phyloP scores from a whole-genome alignment of 164 flowering plant genomes.

The Buxus sempervirens region DNA sequence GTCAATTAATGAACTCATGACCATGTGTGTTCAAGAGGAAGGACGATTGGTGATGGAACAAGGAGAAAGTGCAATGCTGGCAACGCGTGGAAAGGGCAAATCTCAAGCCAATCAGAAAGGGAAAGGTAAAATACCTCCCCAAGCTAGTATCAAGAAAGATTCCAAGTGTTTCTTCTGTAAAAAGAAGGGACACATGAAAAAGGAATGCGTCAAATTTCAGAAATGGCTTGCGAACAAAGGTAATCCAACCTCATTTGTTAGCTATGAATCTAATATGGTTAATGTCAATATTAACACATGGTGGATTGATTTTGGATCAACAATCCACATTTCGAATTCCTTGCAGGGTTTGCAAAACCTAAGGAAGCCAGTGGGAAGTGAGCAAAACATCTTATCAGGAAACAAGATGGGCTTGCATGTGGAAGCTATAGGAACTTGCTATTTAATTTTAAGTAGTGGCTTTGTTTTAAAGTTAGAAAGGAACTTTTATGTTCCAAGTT shows the following conservation, averaged over 20 bases:
- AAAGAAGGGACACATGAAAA: constrained; percentile 1
- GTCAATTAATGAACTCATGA: too few relatives aligned
- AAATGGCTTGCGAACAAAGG: constrained; percentile 2
- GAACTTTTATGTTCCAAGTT: not conserved
- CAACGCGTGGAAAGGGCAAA: not conserved
- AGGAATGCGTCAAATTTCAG: constrained; percentile 5
- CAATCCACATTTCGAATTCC: not conserved
- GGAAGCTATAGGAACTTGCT: not conserved
- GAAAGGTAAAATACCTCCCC: not conserved
- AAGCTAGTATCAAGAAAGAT: not conserved
- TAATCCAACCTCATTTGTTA: constrained; percentile 5
- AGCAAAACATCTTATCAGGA: constrained; percentile 1
- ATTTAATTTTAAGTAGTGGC: not conserved
- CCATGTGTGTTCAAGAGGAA: constrained; percentile 16
- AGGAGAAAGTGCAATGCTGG: not conserved
- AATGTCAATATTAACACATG: not conserved
- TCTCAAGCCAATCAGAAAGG: not conserved
- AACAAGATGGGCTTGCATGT: constrained; percentile 3
- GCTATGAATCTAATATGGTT: constrained; percentile 9
- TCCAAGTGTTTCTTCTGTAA: constrained; percentile 7
- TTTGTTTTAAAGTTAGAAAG: not conserved
- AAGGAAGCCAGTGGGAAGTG: constrained; percentile 3
- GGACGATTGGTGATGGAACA: not conserved
- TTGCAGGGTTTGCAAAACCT: not conserved
- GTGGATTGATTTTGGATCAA: not conserved